Percentiles rank a stretch among this genome's conserved stretches.
phyloP scores from a whole-genome alignment of 768 basidiomycete species.

The Auricularia sp. region DNA sequence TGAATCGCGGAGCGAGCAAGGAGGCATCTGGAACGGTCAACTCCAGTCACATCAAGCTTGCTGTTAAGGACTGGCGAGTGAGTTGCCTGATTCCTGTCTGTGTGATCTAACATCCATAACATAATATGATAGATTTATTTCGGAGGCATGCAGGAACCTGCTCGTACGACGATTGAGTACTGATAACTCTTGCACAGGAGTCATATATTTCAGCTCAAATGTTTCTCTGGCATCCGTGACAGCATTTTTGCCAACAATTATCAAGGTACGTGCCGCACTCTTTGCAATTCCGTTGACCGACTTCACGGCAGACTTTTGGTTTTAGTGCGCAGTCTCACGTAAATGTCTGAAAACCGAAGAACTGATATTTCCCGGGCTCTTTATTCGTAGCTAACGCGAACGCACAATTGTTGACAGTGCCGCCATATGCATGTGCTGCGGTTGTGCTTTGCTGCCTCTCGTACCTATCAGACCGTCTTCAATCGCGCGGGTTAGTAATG shows the following conservation, averaged over 20 bases:
- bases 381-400: constrained; percentile 41
- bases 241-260: constrained; percentile 77
- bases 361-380: neutral
- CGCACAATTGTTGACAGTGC: constrained; percentile 68
- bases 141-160: constrained; percentile 29
- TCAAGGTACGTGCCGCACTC: constrained; percentile 21
- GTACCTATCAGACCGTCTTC: constrained; percentile 54
- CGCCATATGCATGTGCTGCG: constrained; percentile 67
- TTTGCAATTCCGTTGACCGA: too few relatives aligned
- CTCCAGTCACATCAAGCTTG: constrained; percentile 40
- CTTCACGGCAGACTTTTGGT: neutral
- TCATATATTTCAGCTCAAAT: constrained; percentile 71
- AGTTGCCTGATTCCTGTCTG: constrained; percentile 8
- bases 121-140: constrained; percentile 7
- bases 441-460: constrained; percentile 49
- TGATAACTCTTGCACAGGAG: constrained; percentile 7
- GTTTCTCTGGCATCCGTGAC: constrained; percentile 68
- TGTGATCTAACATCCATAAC: neutral
- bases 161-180: neutral
- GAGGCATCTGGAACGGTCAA: neutral
- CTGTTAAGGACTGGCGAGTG: constrained; percentile 65
- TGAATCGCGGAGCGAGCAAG: neutral
- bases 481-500: constrained; percentile 37
- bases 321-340: neutral
- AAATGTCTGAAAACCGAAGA: neutral